Evolutionary conservation across 208 protist species (phyloP).

Genomic region (Acanthamoeba castellanii): DNA sequence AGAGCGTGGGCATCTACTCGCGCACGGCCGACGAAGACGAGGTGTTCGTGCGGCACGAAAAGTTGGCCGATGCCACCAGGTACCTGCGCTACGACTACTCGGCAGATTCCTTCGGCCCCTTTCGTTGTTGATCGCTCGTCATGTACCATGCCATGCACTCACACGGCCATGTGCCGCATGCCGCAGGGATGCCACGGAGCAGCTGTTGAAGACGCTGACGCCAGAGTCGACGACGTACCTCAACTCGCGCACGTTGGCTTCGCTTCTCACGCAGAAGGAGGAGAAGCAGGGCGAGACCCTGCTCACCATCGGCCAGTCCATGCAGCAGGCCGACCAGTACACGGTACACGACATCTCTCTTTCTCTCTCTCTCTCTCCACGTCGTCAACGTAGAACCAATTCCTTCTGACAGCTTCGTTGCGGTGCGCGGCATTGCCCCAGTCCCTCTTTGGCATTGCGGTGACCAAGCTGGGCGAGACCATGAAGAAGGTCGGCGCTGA

Average conservation of each 20-base stretch:
- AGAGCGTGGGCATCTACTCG: slow-evolving; percentile 55
- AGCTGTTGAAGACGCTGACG: slow-evolving; percentile 43
- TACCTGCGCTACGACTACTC: not conserved
- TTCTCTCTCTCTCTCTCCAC: too few relatives aligned
- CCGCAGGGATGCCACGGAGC: not conserved
- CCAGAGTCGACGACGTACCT: slow-evolving; percentile 44
- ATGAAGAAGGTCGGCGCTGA: slow-evolving; percentile 54
- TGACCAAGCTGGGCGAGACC: slow-evolving; percentile 53
- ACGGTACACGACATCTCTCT: not conserved
- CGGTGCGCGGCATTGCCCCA: not conserved
- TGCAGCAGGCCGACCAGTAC: slow-evolving; percentile 44
- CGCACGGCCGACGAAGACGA: slow-evolving; percentile 63
- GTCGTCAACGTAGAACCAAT: too few relatives aligned
- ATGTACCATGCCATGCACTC: too few relatives aligned
- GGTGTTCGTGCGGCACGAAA: slow-evolving; percentile 28
- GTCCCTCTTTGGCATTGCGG: slow-evolving; percentile 42
- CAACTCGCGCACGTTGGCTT: slow-evolving; percentile 52
- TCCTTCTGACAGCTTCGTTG: not conserved
- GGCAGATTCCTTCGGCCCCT: not conserved
- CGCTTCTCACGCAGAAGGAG: slow-evolving; percentile 14
- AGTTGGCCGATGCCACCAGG: slow-evolving; percentile 55
- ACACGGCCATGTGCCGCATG: too few relatives aligned
- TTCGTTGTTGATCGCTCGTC: not conserved
- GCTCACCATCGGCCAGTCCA: not conserved
- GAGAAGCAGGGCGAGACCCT: slow-evolving; percentile 50